Evolutionary conservation across 2,329 filamentous ascomycete species (phyloP), one percentile per base, ranked within the genome.

Genomic region (Cryphonectria parasitica): DNA sequence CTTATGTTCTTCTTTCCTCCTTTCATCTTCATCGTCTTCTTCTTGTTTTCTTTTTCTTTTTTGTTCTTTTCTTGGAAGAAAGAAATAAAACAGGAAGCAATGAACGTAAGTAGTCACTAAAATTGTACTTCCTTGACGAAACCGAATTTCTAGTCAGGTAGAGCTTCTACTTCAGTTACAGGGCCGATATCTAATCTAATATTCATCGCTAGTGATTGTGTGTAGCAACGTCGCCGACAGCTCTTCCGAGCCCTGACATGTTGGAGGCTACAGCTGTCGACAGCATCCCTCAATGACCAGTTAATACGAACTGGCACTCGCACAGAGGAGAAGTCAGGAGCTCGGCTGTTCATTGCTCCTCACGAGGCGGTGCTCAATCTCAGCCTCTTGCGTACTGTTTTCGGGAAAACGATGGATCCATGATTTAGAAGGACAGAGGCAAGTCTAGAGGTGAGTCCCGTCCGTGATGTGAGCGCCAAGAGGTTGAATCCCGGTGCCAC

Each of bases 171-270:
- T 17, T 39, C 10, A 1, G 11, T 45, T 49, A 49, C 22, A 49
- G 2, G 22, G 0, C 7, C 19, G 2, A 8, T 11, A n/a, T 7
- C 22, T 2, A 3, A n/a, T 11, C 22, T 1, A n/a, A 10, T 49
- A n/a, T 49, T 11, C 45, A 49, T 49, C 7, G 22, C 45, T 19
- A n/a, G 45, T n/a, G 6, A 11, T 10, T n/a, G 19, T 17, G 45
- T 49, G 22, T 11, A n/a, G 6, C 45, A 49, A 7, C n/a, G 45
- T 10, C 22, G 22, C 22, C 22, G 8, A n/a, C 22, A n/a, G 22
- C 22, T 49, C 22, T n/a, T 49, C 7, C 6, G 45, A 49, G 22
- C 1, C 22, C 22, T n/a, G 10, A 11, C 45, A 6, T 43, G 13
- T 43, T 49, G 19, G 19, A 49, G 3, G 28, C 17, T 15, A 58